These are phyloP conservation scores for Tagetes patula DNA, from an alignment of 129 eudicot genomes.

Conservation along the genomic window DNA sequence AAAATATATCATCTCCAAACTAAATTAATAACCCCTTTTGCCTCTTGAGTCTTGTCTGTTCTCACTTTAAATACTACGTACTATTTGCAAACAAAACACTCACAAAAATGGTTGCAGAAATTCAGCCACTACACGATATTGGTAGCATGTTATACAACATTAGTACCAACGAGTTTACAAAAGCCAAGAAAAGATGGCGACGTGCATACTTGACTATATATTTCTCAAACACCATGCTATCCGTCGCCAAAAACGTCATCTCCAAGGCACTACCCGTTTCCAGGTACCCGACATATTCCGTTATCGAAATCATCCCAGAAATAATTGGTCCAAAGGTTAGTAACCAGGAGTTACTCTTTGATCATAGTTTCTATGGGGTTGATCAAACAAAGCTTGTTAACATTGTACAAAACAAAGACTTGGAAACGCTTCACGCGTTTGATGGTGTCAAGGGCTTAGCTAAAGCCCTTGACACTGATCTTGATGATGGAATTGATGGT, in stretches of 20 bases:
- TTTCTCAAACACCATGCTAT: conserved; percentile 46
- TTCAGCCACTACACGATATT: conserved; percentile 13
- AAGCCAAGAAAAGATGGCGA: conserved; percentile 72
- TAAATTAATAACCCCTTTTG: too few relatives aligned
- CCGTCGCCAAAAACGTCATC: conserved; percentile 34
- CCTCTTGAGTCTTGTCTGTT: too few relatives aligned
- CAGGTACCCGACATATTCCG: conserved; percentile 34
- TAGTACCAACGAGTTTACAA: conserved; percentile 36
- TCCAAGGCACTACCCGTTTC: conserved; percentile 23
- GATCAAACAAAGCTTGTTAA: conserved; percentile 42
- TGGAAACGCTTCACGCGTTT: conserved; percentile 32
- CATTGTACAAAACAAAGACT: conserved; percentile 43
- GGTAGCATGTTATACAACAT: conserved; percentile 39
- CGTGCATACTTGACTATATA: conserved; percentile 50
- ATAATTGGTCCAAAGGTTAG: background rate
- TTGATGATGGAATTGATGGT: conserved; percentile 43
- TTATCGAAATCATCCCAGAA: conserved; percentile 38
- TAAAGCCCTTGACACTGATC: conserved; percentile 41
- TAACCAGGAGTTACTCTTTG: background rate
- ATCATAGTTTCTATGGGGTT: conserved; percentile 3
- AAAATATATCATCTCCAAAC: background rate
- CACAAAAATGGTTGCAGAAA: background rate
- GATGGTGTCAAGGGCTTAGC: conserved; percentile 54
- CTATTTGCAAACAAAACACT: background rate
- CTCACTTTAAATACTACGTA: too few relatives aligned